Conservation (phyloP, 2,329 filamentous ascomycete genomes). For the Fusarium penzigii region DNA sequence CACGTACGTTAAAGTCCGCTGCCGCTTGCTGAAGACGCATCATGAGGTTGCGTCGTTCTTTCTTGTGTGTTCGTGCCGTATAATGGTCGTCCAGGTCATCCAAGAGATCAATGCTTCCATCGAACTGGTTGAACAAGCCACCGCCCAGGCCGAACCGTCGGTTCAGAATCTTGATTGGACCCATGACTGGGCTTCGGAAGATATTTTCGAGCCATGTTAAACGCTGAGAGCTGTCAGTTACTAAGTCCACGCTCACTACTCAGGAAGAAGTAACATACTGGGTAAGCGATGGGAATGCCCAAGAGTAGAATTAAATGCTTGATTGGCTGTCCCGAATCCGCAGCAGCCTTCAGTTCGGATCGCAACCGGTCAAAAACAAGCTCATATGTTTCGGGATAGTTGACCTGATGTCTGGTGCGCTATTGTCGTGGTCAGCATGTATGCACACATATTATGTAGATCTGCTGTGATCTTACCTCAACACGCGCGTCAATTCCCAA, state of each 20-base stretch:
- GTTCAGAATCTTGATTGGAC: conserved; percentile 85
- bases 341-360: conserved; percentile 70
- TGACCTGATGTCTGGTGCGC: conserved; percentile 90
- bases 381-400: conserved; percentile 90
- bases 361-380: conserved; percentile 76
- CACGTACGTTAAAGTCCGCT: conserved; percentile 80
- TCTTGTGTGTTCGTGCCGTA: conserved; percentile 88
- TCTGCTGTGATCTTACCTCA: conserved; percentile 55
- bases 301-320: conserved; percentile 86
- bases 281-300: conserved; percentile 85
- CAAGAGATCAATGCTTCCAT: conserved; percentile 87
- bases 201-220: conserved; percentile 97
- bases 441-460: not conserved
- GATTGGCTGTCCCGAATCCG: conserved; percentile 70
- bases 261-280: conserved; percentile 51
- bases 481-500: conserved; percentile 90
- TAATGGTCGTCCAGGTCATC: conserved; percentile 97
- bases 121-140: conserved; percentile 88
- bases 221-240: conserved; percentile 49
- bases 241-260: not conserved
- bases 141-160: conserved; percentile 85
- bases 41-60: conserved; percentile 77
- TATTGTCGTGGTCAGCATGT: conserved; percentile 46
- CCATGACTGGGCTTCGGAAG: conserved; percentile 81
- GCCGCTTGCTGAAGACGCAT: conserved; percentile 81